Evolutionary conservation across 164 flowering plant species (phyloP).

Genomic region (Tinospora cordifolia): DNA sequence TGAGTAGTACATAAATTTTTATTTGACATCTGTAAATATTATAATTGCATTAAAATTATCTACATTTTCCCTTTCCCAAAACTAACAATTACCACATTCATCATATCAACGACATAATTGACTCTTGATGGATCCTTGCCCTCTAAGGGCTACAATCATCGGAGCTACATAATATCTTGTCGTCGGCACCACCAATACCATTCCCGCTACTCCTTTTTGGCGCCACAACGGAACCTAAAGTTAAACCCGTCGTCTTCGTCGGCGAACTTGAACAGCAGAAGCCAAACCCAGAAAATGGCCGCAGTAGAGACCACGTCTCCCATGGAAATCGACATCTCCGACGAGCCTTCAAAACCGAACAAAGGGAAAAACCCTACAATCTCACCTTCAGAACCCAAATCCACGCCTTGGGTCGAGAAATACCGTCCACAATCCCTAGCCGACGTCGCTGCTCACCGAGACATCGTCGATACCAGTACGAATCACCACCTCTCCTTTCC

Average conservation of each 20-base stretch:
- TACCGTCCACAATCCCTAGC: constrained; percentile 95
- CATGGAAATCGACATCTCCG: constrained; percentile 59
- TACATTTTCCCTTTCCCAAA: no score
- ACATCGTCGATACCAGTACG: constrained; percentile 83
- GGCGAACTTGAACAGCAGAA: background rate
- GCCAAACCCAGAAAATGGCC: constrained; percentile 26
- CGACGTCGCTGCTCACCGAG: constrained; percentile 97
- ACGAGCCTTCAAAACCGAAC: constrained; percentile 21
- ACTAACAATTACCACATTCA: no score
- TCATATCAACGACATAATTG: no score
- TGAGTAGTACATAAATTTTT: no score
- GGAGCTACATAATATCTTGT: background rate
- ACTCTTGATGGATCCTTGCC: no score
- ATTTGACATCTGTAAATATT: no score
- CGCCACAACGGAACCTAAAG: constrained; percentile 9
- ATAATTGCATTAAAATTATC: no score
- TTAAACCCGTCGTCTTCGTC: background rate
- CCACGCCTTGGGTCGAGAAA: constrained; percentile 94
- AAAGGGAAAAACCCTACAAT: constrained; percentile 48
- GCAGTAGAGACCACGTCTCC: constrained; percentile 29
- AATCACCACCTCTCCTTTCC: background rate
- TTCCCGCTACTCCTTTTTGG: constrained; percentile 7
- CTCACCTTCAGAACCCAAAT: constrained; percentile 24
- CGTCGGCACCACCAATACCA: background rate
- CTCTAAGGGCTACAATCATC: no score